phyloP scores from a whole-genome alignment of 805 yeast species.

The Candida vartiovaarae region DNA sequence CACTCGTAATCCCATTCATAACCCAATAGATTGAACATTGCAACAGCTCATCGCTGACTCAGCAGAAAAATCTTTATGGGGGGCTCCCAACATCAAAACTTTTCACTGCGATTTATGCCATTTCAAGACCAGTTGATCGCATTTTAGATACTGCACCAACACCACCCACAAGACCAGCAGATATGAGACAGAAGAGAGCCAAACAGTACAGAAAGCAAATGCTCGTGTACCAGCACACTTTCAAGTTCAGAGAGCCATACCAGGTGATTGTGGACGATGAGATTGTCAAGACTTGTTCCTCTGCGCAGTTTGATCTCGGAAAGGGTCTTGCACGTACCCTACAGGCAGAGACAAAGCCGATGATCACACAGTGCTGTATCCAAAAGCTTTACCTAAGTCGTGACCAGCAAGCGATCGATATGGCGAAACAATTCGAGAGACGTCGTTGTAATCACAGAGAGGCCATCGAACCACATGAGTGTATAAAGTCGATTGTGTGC shows the following conservation, averaged over 20 bases:
- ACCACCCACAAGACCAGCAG: no score
- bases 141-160: no score
- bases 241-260: conserved; percentile 90
- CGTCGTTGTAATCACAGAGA: conserved; percentile 85
- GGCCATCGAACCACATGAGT: conserved; percentile 61
- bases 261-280: conserved; percentile 86
- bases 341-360: conserved; percentile 78
- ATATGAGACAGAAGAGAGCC: conserved; percentile 94
- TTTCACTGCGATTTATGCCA: no score
- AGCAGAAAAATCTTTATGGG: no score
- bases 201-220: conserved; percentile 90
- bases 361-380: conserved; percentile 96
- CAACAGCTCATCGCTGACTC: no score
- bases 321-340: conserved; percentile 75
- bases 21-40: no score
- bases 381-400: conserved; percentile 69
- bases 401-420: conserved; percentile 67
- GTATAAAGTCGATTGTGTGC: conserved; percentile 64
- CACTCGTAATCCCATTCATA: no score
- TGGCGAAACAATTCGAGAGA: conserved; percentile 82
- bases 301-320: conserved; percentile 68
- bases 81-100: no score
- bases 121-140: no score
- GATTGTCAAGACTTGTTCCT: conserved; percentile 56
- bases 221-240: conserved; percentile 75